Conservation (phyloP, 1,284 basidiomycete species). For the Sanguinoderma infundibulare region DNA sequence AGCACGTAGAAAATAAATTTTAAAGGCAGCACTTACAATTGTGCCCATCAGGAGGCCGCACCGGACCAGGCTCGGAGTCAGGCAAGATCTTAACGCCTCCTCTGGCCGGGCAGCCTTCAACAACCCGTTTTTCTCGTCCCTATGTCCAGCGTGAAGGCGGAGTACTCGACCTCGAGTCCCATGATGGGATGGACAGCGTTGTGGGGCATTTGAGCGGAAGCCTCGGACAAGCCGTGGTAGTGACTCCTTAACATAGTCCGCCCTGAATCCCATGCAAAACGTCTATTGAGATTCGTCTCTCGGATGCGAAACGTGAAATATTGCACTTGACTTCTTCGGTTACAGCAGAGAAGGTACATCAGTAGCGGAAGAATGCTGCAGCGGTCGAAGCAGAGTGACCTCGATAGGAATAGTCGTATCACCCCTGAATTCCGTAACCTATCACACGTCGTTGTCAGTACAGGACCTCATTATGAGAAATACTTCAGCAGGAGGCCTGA, state of each 20-base stretch:
- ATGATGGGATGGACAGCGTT: conserved; percentile 43
- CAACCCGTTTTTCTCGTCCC: conserved; percentile 32
- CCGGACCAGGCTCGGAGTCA: conserved; percentile 47
- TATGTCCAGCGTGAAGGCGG: conserved; percentile 45
- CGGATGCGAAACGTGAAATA: no score
- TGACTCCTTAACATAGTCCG: conserved; percentile 45
- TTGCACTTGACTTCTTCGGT: conserved; percentile 40
- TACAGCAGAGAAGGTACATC: conserved; percentile 35
- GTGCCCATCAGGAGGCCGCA: conserved; percentile 59
- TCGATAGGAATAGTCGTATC: conserved; percentile 39
- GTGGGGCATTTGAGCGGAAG: conserved; percentile 44
- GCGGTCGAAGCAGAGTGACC: not conserved
- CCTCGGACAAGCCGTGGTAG: conserved; percentile 50
- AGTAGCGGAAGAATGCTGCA: no score
- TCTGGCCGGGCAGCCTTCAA: conserved; percentile 35
- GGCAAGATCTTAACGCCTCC: conserved; percentile 41
- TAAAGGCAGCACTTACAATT: conserved; percentile 39
- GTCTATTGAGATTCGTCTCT: not conserved
- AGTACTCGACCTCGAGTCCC: conserved; percentile 49
- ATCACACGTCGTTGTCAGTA: not conserved
- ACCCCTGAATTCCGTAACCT: conserved; percentile 11
- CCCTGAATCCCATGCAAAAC: conserved; percentile 23
- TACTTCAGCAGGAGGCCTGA: no score
- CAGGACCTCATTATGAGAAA: no score
- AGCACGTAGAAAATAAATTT: no score